Percentiles rank a stretch among this genome's conserved stretches.
Conservation (phyloP, 352 stramenopile species). For the Phytopythium mirpurense region DNA sequence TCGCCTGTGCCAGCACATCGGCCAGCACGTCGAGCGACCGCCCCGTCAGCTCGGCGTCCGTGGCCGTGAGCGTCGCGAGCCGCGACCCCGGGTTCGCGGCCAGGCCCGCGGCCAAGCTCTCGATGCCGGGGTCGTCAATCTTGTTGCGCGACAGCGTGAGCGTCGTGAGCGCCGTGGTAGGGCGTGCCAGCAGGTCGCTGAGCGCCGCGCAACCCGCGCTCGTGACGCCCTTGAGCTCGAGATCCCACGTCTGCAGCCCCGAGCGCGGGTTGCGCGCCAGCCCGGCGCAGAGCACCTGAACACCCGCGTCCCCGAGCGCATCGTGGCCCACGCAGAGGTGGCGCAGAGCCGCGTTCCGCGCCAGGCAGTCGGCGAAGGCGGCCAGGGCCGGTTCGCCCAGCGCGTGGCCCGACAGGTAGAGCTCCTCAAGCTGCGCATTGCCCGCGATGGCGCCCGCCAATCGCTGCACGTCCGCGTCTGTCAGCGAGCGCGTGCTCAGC, state of each 20-base stretch:
- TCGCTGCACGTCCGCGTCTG: constrained; percentile 38
- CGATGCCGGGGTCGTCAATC: constrained; percentile 38
- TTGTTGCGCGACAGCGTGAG: constrained; percentile 63
- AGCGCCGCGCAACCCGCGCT: constrained; percentile 38
- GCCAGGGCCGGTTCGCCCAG: constrained; percentile 31
- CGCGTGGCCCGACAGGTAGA: constrained; percentile 76
- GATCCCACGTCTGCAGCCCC: constrained; percentile 52
- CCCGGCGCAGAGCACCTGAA: constrained; percentile 38
- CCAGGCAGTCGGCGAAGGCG: constrained; percentile 63
- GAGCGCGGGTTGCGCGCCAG: constrained; percentile 51
- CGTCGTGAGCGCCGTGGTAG: constrained; percentile 28
- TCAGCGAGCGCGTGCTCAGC: constrained; percentile 63
- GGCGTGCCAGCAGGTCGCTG: constrained; percentile 43
- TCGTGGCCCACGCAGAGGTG: constrained; percentile 66
- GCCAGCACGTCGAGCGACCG: constrained; percentile 42
- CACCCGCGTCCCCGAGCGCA: constrained; percentile 42
- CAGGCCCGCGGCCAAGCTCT: constrained; percentile 32
- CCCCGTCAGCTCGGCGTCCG: constrained; percentile 42
- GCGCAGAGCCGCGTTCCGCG: constrained; percentile 57
- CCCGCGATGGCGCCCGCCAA: constrained; percentile 46
- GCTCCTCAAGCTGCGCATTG: constrained; percentile 62
- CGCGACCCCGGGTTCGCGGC: constrained; percentile 21
- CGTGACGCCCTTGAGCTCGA: constrained; percentile 66
- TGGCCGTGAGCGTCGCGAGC: constrained; percentile 37
- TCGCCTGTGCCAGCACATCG: constrained; percentile 23